A percentile compares a stretch with the other conserved stretches of the same genome.
Conservation (phyloP, 129 eudicot genomes). For the Scalesia atractyloides region DNA sequence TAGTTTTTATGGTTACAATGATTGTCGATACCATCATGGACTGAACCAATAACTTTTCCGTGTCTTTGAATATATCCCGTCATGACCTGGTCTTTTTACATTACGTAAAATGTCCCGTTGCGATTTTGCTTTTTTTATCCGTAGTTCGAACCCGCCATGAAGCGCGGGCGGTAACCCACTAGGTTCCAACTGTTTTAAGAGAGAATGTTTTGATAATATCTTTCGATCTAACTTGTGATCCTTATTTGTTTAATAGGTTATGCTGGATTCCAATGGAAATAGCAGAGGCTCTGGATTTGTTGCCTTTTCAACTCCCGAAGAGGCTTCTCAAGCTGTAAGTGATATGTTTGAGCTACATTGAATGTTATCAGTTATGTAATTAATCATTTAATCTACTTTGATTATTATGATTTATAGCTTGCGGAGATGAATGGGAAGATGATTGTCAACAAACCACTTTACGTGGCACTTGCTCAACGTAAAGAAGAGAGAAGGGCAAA, state of each 20-base stretch:
- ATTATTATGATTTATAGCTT: neutral
- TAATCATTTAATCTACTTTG: neutral
- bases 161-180: too few relatives aligned
- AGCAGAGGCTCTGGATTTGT: conserved; percentile 79
- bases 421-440: conserved; percentile 6
- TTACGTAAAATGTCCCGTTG: too few relatives aligned
- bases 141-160: too few relatives aligned
- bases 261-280: conserved; percentile 67
- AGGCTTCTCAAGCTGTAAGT: conserved; percentile 70
- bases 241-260: conserved; percentile 40
- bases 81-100: too few relatives aligned
- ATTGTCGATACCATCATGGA: too few relatives aligned
- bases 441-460: conserved; percentile 4
- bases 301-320: conserved; percentile 66
- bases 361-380: neutral
- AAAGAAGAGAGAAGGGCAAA: conserved; percentile 10
- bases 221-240: neutral
- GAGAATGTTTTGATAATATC: neutral
- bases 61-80: too few relatives aligned
- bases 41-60: too few relatives aligned
- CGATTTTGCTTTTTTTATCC: too few relatives aligned
- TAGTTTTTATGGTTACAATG: too few relatives aligned
- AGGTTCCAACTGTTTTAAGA: neutral
- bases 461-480: conserved; percentile 1
- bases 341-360: neutral